Conservation (phyloP, 192 early-diverging fungal genomes). For the Phycomyces blakesleeanus region DNA sequence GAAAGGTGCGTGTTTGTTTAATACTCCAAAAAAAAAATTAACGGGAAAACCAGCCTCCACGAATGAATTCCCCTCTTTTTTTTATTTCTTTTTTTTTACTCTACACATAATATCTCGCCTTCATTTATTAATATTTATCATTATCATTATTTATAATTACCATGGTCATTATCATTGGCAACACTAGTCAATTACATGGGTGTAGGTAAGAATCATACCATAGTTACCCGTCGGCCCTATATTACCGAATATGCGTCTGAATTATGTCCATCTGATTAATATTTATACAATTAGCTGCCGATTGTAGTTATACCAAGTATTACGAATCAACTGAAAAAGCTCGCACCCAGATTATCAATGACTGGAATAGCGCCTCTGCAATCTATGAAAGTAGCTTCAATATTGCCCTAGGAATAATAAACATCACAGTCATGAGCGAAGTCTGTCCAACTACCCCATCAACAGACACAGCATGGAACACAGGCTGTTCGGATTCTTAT, state of each 20-base stretch:
- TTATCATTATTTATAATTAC: too few relatives aligned
- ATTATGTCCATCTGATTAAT: background rate
- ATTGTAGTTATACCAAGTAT: constrained; percentile 65
- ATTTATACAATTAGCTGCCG: constrained; percentile 47
- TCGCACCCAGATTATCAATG: constrained; percentile 69
- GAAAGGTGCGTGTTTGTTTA: constrained; percentile 19
- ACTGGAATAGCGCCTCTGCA: constrained; percentile 80
- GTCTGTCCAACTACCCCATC: constrained; percentile 46
- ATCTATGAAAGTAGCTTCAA: constrained; percentile 86
- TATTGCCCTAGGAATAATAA: constrained; percentile 79
- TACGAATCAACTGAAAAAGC: constrained; percentile 55
- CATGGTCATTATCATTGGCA: too few relatives aligned
- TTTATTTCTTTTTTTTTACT: too few relatives aligned
- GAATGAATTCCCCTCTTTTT: background rate
- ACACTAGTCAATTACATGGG: constrained; percentile 37
- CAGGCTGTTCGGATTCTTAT: constrained; percentile 67
- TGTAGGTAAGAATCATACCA: constrained; percentile 8
- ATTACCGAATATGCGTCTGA: background rate
- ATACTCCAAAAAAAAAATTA: background rate
- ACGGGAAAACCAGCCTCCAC: background rate
- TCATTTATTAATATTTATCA: background rate
- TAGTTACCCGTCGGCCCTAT: background rate
- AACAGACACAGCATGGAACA: constrained; percentile 66
- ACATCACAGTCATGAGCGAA: constrained; percentile 66
- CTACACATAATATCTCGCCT: too few relatives aligned